Percentiles rank a stretch among this genome's conserved stretches.
Conservation (phyloP, 805 yeast genomes). For the Metschnikowia borealis region DNA sequence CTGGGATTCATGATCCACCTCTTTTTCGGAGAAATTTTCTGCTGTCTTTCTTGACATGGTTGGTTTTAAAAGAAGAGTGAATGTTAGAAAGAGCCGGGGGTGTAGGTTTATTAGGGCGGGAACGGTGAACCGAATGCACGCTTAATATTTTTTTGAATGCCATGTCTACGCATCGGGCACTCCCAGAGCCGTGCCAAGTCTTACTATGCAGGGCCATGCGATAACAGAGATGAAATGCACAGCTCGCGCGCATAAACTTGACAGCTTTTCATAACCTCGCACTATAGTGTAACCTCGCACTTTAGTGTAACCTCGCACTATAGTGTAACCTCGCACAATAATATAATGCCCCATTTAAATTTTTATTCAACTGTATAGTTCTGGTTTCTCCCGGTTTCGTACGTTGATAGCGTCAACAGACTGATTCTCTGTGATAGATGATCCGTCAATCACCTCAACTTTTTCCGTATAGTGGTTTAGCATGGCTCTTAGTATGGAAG, state of each 20-base stretch:
- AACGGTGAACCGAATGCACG: background rate
- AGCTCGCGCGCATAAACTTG: background rate
- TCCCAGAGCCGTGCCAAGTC: background rate
- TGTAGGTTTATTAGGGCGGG: background rate
- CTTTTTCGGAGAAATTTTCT: background rate
- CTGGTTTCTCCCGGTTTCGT: slow-evolving; percentile 12
- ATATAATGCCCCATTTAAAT: too few species aligned
- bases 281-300: too few species aligned
- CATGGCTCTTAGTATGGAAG: slow-evolving; percentile 13
- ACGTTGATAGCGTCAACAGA: slow-evolving; percentile 9
- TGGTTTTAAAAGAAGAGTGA: background rate
- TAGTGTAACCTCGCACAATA: too few species aligned
- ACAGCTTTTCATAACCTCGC: background rate
- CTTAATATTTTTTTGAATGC: background rate
- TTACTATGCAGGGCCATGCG: background rate
- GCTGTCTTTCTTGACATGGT: background rate
- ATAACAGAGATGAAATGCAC: background rate
- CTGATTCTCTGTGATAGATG: slow-evolving; percentile 5
- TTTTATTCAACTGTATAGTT: background rate
- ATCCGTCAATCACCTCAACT: slow-evolving; percentile 13
- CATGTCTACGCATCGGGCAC: background rate
- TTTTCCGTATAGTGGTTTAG: slow-evolving; percentile 12
- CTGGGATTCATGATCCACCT: background rate
- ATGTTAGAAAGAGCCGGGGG: background rate
- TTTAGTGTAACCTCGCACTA: background rate